Evolutionary conservation across 805 yeast genomes (phyloP).

Genomic region (Candida peoriensis): DNA sequence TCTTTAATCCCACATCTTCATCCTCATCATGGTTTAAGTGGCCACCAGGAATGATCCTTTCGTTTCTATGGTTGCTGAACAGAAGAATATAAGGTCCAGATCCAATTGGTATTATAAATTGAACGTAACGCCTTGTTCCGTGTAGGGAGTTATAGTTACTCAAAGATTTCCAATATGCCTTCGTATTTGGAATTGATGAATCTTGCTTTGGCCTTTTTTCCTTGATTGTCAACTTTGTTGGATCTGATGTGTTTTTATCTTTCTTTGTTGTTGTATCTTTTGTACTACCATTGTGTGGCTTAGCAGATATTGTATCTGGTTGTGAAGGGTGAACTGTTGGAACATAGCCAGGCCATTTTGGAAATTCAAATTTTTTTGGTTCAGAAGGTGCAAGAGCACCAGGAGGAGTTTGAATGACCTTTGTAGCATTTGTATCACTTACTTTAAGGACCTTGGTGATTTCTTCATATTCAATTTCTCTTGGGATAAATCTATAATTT

Average conservation of each 20-base stretch:
- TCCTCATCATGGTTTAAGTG: conserved; percentile 9
- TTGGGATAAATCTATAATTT: conserved; percentile 1
- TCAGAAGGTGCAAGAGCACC: not conserved
- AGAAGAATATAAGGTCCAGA: conserved; percentile 11
- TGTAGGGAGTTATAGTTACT: conserved; percentile 4
- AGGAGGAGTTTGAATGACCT: too few species aligned
- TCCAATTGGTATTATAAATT: conserved; percentile 12
- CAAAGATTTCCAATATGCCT: conserved; percentile 4
- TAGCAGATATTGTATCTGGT: not conserved
- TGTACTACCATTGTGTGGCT: not conserved
- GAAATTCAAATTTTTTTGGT: too few species aligned
- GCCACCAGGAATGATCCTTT: conserved; percentile 13
- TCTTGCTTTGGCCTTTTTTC: conserved; percentile 2
- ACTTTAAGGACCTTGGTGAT: not conserved
- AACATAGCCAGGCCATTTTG: too few species aligned
- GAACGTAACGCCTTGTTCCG: conserved; percentile 11
- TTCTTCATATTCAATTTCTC: conserved; percentile 4
- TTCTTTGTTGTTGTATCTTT: not conserved
- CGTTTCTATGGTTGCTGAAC: conserved; percentile 1
- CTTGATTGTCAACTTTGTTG: not conserved
- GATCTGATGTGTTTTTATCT: not conserved
- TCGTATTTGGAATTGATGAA: conserved; percentile 4
- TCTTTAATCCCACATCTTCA: conserved; percentile 8
- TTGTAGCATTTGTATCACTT: not conserved
- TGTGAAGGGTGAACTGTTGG: not conserved